A percentile compares a stretch with the other conserved stretches of the same genome.
These are phyloP conservation scores for Daphne laureola DNA, from an alignment of 441 rosid genomes.

Conservation along the genomic window DNA sequence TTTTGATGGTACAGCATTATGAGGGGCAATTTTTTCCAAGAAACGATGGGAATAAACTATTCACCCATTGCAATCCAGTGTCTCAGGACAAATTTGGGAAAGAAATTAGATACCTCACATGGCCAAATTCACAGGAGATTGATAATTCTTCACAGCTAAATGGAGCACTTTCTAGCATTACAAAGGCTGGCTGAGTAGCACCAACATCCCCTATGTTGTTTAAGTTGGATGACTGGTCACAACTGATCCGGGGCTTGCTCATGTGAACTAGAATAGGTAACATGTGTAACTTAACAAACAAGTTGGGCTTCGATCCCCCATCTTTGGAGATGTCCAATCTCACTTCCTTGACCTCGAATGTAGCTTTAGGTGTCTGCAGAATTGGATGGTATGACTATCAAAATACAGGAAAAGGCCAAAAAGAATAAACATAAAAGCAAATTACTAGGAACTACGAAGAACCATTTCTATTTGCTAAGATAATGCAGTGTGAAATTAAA, in stretches of 20 bases:
- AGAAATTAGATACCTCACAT: constrained; percentile 56
- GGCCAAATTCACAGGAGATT: constrained; percentile 82
- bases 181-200: constrained; percentile 36
- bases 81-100: background rate
- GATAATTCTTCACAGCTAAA: constrained; percentile 75
- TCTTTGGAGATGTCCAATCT: constrained; percentile 72
- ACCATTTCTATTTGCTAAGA: too few relatives aligned
- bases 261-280: constrained; percentile 58
- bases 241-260: constrained; percentile 48
- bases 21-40: too few relatives aligned
- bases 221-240: constrained; percentile 45
- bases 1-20: too few relatives aligned
- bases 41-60: too few relatives aligned
- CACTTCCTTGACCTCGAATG: constrained; percentile 71
- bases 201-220: constrained; percentile 35
- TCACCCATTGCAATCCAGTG: too few relatives aligned
- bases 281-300: constrained; percentile 64
- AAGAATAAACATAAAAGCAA: background rate
- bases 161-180: constrained; percentile 51
- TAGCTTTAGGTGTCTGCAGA: constrained; percentile 66
- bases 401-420: background rate
- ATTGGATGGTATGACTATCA: constrained; percentile 21
- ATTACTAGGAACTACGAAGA: background rate
- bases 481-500: too few relatives aligned
- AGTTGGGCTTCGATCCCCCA: constrained; percentile 63